Percentiles rank a stretch among this genome's conserved stretches.
Evolutionary conservation across 768 basidiomycete species (phyloP).

Genomic region (Boletus bicolor): DNA sequence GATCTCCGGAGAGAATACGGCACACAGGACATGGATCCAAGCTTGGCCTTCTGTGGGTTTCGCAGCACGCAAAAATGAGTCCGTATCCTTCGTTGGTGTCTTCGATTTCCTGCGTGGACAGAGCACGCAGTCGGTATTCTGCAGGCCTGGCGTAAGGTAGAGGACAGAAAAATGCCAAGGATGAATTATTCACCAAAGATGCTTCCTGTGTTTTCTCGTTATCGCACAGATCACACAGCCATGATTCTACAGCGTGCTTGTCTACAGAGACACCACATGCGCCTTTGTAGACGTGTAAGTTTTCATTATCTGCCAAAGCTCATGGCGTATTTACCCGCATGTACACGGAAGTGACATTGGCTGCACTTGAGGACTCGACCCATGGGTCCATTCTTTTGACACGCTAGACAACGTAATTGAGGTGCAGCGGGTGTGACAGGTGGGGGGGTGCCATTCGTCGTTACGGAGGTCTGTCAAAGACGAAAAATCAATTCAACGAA

Average conservation of each 20-base stretch:
- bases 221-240: conserved; percentile 86
- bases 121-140: conserved; percentile 84
- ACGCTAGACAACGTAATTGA: conserved; percentile 72
- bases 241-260: conserved; percentile 60
- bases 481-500: background rate
- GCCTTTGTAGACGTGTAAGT: conserved; percentile 36
- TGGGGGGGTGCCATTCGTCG: conserved; percentile 57
- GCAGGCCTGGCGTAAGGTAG: conserved; percentile 4
- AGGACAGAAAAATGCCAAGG: background rate
- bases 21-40: conserved; percentile 90
- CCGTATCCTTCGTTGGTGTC: conserved; percentile 45
- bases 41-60: conserved; percentile 93
- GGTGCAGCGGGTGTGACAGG: conserved; percentile 51
- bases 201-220: conserved; percentile 81
- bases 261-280: conserved; percentile 69
- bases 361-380: conserved; percentile 81
- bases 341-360: conserved; percentile 73
- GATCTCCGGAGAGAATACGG: conserved; percentile 85
- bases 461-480: conserved; percentile 32
- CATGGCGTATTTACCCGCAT: conserved; percentile 54
- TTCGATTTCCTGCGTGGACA: conserved; percentile 55
- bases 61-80: conserved; percentile 68
- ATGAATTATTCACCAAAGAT: conserved; percentile 56
- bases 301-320: background rate
- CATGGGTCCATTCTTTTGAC: conserved; percentile 68